Conservation (phyloP, 176 grass and related monocot genomes). For the Ampelocalamus luodianensis region DNA sequence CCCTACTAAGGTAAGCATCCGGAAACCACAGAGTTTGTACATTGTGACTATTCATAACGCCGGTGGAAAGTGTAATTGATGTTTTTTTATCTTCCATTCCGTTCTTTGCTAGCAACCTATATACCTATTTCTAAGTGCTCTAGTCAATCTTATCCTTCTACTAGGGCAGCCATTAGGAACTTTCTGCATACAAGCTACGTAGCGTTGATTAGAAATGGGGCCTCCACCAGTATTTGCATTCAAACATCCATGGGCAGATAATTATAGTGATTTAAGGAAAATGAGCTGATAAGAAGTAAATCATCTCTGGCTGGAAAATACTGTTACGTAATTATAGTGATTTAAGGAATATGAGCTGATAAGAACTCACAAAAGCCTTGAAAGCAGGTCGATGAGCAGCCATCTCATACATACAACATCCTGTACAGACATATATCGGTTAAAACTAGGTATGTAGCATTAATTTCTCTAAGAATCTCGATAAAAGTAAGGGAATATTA, state of each 20-base stretch:
- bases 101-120: background rate
- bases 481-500: constrained; percentile 49
- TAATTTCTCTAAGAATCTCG: constrained; percentile 22
- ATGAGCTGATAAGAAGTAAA: constrained; percentile 11
- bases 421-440: constrained; percentile 48
- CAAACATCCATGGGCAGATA: constrained; percentile 25
- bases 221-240: background rate
- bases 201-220: constrained; percentile 22
- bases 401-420: constrained; percentile 99
- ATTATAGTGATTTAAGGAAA: background rate
- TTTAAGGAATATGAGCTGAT: constrained; percentile 15
- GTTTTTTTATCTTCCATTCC: background rate
- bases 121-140: constrained; percentile 6
- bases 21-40: background rate
- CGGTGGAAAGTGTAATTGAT: background rate
- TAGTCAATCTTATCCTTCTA: constrained; percentile 25
- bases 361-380: constrained; percentile 96
- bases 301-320: constrained; percentile 14
- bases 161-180: background rate
- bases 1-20: constrained; percentile 7
- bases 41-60: background rate
- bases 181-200: constrained; percentile 4
- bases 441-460: constrained; percentile 27
- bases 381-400: constrained; percentile 96
- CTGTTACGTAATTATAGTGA: background rate